Base-by-base conservation (phyloP, 1,284 basidiomycete genomes). In the Pyrrhoderma lamaoense region DNA sequence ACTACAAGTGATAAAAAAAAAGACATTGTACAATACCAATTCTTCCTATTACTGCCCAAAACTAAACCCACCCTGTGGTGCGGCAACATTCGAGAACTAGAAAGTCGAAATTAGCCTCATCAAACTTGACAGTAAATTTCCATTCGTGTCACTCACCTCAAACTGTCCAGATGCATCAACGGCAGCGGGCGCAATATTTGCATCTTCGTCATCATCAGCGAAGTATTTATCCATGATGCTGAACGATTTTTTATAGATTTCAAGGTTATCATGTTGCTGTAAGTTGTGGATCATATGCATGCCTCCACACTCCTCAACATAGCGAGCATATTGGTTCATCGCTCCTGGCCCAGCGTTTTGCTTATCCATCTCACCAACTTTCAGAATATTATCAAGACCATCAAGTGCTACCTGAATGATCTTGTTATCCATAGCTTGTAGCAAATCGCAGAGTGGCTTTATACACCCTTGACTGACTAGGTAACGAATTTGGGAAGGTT, bases 241-340 rank as follows among this genome's bases (percentile, higher is more conserved):
- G 81, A 96, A 99, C 56, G 94, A 95, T 76, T 99, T 99, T 79
- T 97, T 98, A 77, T 99, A 90, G 64, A 99, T 99, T 64, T 99
- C 95, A 69, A 98, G 71, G 72, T 98, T 99, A 73, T 99, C 95
- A 70, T 99, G 96, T 70, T 96, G 93, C 72, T 99, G 96, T 57
- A 99, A 81, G 70, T 97, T 95, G 78, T 98, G 95, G 67, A 99
- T 97, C 21, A 92, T 88, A 58, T 95, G 81, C 94, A 99, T 98
- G 48, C 96, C 96, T 59, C 96, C 95, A 35, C 94, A 93, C 70
- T 99, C 96, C 70, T 99, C 96, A 45, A 99, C 91, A 62, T 77
- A 97, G 51, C 89, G 73, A 13, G 96, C 95, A 67, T 97, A 99
- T 63, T 93, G 85, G 70, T 99, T 99, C 47, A 83, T 76, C 11